Evolutionary conservation across 208 protist genomes (phyloP).

Genomic region (Herpetomonas tarakana): DNA sequence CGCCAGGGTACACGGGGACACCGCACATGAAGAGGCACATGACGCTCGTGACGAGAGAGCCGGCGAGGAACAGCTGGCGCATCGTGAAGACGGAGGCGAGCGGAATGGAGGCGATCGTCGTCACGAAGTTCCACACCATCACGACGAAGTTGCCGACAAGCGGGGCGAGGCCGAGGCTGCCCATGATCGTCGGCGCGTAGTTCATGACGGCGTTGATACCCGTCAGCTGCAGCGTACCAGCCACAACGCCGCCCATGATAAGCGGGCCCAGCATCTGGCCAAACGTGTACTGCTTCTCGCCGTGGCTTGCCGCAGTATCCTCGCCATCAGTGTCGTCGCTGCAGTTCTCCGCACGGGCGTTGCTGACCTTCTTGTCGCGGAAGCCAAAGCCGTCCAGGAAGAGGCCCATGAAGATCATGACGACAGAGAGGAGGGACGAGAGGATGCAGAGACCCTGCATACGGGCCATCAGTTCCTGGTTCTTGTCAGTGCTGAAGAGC

Average conservation of each 20-base stretch:
- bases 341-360: constrained; percentile 7
- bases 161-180: constrained; percentile 49
- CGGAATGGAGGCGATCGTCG: constrained; percentile 66
- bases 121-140: constrained; percentile 88
- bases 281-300: constrained; percentile 51
- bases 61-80: constrained; percentile 66
- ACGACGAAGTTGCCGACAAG: constrained; percentile 80
- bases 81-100: constrained; percentile 65
- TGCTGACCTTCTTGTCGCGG: constrained; percentile 3
- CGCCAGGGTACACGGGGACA: constrained; percentile 75
- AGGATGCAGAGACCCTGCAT: constrained; percentile 36
- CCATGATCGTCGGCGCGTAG: constrained; percentile 82
- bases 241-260: constrained; percentile 45
- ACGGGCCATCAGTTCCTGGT: constrained; percentile 21
- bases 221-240: constrained; percentile 74
- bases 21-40: constrained; percentile 80
- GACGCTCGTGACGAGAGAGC: constrained; percentile 50
- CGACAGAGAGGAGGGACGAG: constrained; percentile 17
- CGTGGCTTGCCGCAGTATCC: constrained; percentile 6
- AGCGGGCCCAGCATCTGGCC: constrained; percentile 42
- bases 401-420: constrained; percentile 25
- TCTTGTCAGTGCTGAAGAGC: constrained; percentile 11
- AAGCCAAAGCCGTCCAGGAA: constrained; percentile 10
- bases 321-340: constrained; percentile 10
- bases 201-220: constrained; percentile 88